phyloP scores from a whole-genome alignment of 495 filamentous ascomycete species.

The Penicillium odoratum region DNA sequence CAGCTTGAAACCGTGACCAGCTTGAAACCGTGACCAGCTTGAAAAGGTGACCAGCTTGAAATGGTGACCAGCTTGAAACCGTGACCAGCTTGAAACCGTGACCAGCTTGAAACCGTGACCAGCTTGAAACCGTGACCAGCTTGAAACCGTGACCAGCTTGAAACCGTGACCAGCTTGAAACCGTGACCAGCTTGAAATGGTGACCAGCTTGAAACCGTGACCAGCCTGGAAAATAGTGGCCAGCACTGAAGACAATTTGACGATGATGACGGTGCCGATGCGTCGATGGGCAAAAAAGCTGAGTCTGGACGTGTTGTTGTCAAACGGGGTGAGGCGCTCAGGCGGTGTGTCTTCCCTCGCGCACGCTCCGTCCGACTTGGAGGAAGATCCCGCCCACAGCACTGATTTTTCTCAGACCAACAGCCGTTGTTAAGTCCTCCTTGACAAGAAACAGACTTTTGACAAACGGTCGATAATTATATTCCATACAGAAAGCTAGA shows the following conservation, averaged over 20 bases:
- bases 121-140: no score
- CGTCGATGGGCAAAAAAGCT: constrained; percentile 4
- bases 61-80: no score
- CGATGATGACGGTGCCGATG: not conserved
- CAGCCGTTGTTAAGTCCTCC: constrained; percentile 2
- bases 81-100: no score
- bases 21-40: no score
- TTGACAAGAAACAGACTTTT: not conserved
- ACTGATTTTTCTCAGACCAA: constrained; percentile 4
- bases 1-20: no score
- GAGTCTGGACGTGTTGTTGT: not conserved
- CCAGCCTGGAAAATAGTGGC: not conserved
- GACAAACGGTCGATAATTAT: not conserved
- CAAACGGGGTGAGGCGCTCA: not conserved
- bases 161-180: no score
- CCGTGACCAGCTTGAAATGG: no score
- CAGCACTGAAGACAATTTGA: not conserved
- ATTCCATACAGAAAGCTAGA: not conserved
- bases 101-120: no score
- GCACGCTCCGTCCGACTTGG: not conserved
- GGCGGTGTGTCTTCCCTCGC: constrained; percentile 4
- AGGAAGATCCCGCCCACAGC: not conserved
- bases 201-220: not conserved
- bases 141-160: no score
- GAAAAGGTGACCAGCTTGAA: no score